phyloP scores from a whole-genome alignment of 768 basidiomycete genomes.

The Termitomyces sp. region DNA sequence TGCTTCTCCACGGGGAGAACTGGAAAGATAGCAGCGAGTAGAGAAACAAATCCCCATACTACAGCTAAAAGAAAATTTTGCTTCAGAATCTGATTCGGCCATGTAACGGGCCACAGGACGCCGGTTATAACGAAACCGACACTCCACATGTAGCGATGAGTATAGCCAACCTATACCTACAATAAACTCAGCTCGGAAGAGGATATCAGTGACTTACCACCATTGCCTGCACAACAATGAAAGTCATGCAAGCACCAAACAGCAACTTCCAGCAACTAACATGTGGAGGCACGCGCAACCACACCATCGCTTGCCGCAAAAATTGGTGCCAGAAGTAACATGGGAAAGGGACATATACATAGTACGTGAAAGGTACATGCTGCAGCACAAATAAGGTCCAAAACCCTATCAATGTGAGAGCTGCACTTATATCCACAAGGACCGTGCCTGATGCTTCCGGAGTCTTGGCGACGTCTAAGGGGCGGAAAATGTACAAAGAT shows the following conservation, averaged over 20 bases:
- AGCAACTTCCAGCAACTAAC: constrained; percentile 12
- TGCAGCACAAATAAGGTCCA: constrained; percentile 56
- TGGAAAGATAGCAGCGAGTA: constrained; percentile 61
- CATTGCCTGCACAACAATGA: constrained; percentile 56
- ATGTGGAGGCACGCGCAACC: constrained; percentile 7
- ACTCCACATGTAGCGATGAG: constrained; percentile 67
- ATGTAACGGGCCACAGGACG: constrained; percentile 59
- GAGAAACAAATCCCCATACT: constrained; percentile 46
- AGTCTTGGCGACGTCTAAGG: constrained; percentile 18
- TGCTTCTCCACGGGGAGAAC: constrained; percentile 65
- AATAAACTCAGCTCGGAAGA: not conserved
- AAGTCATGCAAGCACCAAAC: constrained; percentile 24
- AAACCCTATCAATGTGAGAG: constrained; percentile 25
- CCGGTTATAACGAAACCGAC: constrained; percentile 57
- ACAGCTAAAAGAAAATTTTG: constrained; percentile 19
- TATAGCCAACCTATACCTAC: constrained; percentile 54
- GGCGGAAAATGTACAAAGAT: constrained; percentile 50
- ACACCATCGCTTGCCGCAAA: constrained; percentile 20
- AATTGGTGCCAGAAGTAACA: constrained; percentile 72
- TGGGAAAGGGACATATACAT: constrained; percentile 70
- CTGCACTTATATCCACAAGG: constrained; percentile 16
- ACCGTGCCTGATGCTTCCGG: not conserved
- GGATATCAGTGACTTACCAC: constrained; percentile 44
- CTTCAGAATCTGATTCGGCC: constrained; percentile 30
- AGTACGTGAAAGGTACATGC: constrained; percentile 64